A percentile compares a stretch with the other conserved stretches of the same genome.
Conservation (phyloP, 2,329 filamentous ascomycete genomes). For the Elsinoe fawcettii region DNA sequence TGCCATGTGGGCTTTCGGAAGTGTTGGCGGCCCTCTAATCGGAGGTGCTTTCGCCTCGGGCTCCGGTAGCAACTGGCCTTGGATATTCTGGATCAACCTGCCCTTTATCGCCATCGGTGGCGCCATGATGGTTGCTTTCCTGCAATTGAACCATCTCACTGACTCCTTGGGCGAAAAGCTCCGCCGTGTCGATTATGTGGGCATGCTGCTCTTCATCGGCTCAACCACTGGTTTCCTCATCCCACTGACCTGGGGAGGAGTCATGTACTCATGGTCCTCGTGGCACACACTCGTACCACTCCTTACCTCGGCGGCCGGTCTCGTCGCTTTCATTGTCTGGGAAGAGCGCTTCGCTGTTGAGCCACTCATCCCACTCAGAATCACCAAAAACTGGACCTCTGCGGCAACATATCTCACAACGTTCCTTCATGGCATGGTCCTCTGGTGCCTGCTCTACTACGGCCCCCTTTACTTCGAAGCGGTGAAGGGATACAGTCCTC, state of each 20-base stretch:
- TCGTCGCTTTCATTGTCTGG: constrained; percentile 34
- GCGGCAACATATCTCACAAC: constrained; percentile 26
- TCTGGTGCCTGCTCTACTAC: constrained; percentile 32
- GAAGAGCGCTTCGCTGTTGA: constrained; percentile 27
- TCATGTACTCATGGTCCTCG: constrained; percentile 37
- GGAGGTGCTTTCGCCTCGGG: constrained; percentile 30
- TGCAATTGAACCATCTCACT: constrained; percentile 35
- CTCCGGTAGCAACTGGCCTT: constrained; percentile 38
- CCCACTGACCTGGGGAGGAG: constrained; percentile 40
- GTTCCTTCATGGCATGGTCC: constrained; percentile 33
- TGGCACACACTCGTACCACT: constrained; percentile 37
- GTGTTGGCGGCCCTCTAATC: constrained; percentile 34
- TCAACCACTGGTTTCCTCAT: constrained; percentile 37
- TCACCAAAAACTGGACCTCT: constrained; percentile 16
- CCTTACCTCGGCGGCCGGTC: constrained; percentile 36
- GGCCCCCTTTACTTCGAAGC: constrained; percentile 37
- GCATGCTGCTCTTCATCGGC: constrained; percentile 37
- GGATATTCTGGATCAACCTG: constrained; percentile 38
- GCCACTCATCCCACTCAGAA: constrained; percentile 34
- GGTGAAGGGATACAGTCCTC: constrained; percentile 33
- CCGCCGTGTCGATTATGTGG: constrained; percentile 37
- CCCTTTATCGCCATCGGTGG: constrained; percentile 28
- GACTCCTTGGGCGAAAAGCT: constrained; percentile 2
- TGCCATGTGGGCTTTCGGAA: constrained; percentile 36
- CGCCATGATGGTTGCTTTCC: constrained; percentile 25